Percentiles rank a stretch among this genome's conserved stretches.
Conservation (phyloP, 345 rosid species). For the Hibiscus syriacus region DNA sequence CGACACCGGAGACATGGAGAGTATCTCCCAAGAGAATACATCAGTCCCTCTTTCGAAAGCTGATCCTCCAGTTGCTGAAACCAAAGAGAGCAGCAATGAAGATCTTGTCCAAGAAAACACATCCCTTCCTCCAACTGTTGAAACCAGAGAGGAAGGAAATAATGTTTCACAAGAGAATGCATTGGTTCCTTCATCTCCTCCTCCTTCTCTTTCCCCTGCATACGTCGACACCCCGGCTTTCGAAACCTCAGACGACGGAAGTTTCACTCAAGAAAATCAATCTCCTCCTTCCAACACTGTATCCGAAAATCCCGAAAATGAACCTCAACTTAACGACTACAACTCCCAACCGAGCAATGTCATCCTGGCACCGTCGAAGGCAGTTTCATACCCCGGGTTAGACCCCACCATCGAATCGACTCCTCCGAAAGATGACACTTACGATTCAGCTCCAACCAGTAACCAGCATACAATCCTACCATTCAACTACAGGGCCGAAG, state of each 20-base stretch:
- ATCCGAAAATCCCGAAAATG: neutral
- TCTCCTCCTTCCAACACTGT: neutral
- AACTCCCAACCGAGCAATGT: neutral
- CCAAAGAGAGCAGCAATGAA: neutral
- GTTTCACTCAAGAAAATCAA: slow-evolving; percentile 9
- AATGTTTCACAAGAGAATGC: neutral
- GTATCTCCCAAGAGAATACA: neutral
- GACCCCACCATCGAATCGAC: neutral
- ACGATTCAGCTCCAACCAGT: slow-evolving; percentile 1
- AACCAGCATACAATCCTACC: neutral
- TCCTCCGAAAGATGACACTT: neutral
- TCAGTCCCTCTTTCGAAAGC: neutral
- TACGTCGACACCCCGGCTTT: neutral
- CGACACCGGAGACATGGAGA: neutral
- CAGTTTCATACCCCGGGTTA: neutral
- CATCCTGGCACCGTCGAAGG: neutral
- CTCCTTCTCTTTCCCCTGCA: slow-evolving; percentile 2
- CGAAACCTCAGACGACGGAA: neutral
- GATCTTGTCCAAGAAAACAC: slow-evolving; percentile 7
- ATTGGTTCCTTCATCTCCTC: no score
- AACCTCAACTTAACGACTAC: neutral
- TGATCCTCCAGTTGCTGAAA: neutral
- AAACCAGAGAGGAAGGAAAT: neutral
- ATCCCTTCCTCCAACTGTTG: neutral
- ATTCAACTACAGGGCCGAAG: slow-evolving; percentile 14